Conservation (phyloP, 305 asterid species). For the Fraxinus greggii region DNA sequence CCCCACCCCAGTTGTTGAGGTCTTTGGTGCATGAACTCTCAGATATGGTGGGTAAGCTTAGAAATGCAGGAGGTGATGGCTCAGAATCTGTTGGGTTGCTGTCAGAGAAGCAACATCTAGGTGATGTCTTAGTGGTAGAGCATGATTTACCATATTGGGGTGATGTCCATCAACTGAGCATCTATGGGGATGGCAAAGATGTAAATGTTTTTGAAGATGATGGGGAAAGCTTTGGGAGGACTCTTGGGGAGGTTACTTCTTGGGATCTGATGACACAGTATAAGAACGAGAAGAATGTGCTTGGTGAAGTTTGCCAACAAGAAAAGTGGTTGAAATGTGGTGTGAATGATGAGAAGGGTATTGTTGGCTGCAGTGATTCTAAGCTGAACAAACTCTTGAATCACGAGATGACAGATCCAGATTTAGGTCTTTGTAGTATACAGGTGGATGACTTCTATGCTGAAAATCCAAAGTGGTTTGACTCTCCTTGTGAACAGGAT, state of each 20-base stretch:
- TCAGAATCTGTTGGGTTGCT: conserved; percentile 55
- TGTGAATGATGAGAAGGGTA: conserved; percentile 67
- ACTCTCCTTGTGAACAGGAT: conserved; percentile 84
- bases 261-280: conserved; percentile 78
- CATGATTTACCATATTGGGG: conserved; percentile 95
- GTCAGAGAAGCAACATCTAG: conserved; percentile 71
- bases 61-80: conserved; percentile 68
- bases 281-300: conserved; percentile 65
- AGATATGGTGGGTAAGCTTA: conserved; percentile 61
- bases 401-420: conserved; percentile 67
- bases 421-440: conserved; percentile 71
- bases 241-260: conserved; percentile 93
- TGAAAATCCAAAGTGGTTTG: conserved; percentile 96
- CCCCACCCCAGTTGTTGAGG: conserved; percentile 52
- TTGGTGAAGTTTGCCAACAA: conserved; percentile 66
- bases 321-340: conserved; percentile 79
- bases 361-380: conserved; percentile 52
- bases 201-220: conserved; percentile 88
- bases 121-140: conserved; percentile 82
- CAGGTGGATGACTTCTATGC: conserved; percentile 80
- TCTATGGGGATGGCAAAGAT: conserved; percentile 81
- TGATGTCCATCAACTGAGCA: conserved; percentile 71
- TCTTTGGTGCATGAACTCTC: conserved; percentile 72
- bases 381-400: conserved; percentile 62
- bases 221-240: conserved; percentile 89